A percentile compares a stretch with the other conserved stretches of the same genome.
phyloP scores from a whole-genome alignment of 2,329 filamentous ascomycete genomes.

The Sordariomycetes sp. region DNA sequence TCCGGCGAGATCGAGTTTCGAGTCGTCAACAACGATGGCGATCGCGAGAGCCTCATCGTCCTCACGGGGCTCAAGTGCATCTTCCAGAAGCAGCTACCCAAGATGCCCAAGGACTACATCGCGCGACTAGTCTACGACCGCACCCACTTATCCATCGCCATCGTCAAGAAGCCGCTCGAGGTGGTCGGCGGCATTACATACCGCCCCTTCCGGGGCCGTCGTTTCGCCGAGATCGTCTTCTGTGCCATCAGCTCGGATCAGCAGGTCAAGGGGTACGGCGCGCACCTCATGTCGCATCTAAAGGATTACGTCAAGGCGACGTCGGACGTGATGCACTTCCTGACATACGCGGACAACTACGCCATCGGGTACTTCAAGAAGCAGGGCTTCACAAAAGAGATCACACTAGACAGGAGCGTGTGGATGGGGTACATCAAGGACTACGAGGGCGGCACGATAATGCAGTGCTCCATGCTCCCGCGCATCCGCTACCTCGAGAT shows the following conservation, averaged over 20 bases:
- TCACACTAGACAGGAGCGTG: slow-evolving; percentile 73
- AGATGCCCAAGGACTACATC: slow-evolving; percentile 99
- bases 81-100: slow-evolving; percentile 95
- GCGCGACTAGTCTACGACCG: slow-evolving; percentile 94
- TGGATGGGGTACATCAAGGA: slow-evolving; percentile 99
- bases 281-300: slow-evolving; percentile 93
- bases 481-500: slow-evolving; percentile 88
- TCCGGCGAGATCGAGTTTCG: slow-evolving; percentile 92
- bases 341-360: slow-evolving; percentile 98
- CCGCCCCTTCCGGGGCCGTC: slow-evolving; percentile 78
- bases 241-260: slow-evolving; percentile 96
- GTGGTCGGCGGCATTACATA: slow-evolving; percentile 97
- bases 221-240: slow-evolving; percentile 97
- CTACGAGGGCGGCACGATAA: slow-evolving; percentile 96
- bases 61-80: slow-evolving; percentile 93
- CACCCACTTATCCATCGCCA: slow-evolving; percentile 90
- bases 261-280: slow-evolving; percentile 96
- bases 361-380: slow-evolving; percentile 99
- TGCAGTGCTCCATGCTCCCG: slow-evolving; percentile 97
- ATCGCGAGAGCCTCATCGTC: slow-evolving; percentile 80
- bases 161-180: slow-evolving; percentile 90
- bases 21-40: slow-evolving; percentile 93
- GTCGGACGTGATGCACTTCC: slow-evolving; percentile 93
- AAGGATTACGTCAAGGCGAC: slow-evolving; percentile 98
- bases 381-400: slow-evolving; percentile 97